These are phyloP conservation scores for Apiospora sp. DNA, from an alignment of 2,329 filamentous ascomycete species.

Conservation along the genomic window DNA sequence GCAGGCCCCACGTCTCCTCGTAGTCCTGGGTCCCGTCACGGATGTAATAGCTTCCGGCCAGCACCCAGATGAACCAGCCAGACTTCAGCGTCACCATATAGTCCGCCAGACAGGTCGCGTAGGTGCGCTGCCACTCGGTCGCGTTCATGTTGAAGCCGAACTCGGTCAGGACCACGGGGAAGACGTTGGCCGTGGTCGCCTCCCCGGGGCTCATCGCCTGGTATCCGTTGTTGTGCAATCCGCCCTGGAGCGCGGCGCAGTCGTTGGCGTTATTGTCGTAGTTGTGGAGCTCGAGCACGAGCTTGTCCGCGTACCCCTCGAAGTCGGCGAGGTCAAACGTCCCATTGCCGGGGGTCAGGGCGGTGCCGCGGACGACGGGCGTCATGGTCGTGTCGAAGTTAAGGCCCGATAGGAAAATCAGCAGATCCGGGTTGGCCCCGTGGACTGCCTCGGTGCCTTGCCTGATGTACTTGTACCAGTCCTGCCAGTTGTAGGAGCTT, in stretches of 20 bases:
- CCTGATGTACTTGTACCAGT: slow-evolving; percentile 60
- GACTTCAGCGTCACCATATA: slow-evolving; percentile 58
- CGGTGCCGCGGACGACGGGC: slow-evolving; percentile 57
- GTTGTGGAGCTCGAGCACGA: slow-evolving; percentile 68
- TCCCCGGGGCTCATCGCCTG: slow-evolving; percentile 54
- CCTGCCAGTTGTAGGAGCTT: slow-evolving; percentile 61
- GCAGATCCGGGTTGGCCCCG: slow-evolving; percentile 55
- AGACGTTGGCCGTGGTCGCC: slow-evolving; percentile 47
- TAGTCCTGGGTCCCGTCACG: slow-evolving; percentile 59
- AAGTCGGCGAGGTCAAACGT: slow-evolving; percentile 57
- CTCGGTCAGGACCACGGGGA: slow-evolving; percentile 61
- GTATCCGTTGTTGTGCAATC: slow-evolving; percentile 61
- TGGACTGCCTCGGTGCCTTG: slow-evolving; percentile 59
- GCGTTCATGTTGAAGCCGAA: slow-evolving; percentile 61
- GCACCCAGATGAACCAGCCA: slow-evolving; percentile 66
- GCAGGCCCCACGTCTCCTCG: slow-evolving; percentile 65
- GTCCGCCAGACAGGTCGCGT: slow-evolving; percentile 59
- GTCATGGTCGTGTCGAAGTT: slow-evolving; percentile 63
- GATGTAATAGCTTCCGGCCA: slow-evolving; percentile 67
- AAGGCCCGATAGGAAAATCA: slow-evolving; percentile 68
- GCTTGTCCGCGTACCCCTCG: slow-evolving; percentile 58
- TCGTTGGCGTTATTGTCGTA: slow-evolving; percentile 60
- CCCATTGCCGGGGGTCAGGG: slow-evolving; percentile 54
- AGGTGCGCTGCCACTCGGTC: slow-evolving; percentile 55
- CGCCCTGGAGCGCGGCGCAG: slow-evolving; percentile 55